phyloP scores from a whole-genome alignment of 225 moss, liverwort and hornwort species.

The Asterella californica region DNA sequence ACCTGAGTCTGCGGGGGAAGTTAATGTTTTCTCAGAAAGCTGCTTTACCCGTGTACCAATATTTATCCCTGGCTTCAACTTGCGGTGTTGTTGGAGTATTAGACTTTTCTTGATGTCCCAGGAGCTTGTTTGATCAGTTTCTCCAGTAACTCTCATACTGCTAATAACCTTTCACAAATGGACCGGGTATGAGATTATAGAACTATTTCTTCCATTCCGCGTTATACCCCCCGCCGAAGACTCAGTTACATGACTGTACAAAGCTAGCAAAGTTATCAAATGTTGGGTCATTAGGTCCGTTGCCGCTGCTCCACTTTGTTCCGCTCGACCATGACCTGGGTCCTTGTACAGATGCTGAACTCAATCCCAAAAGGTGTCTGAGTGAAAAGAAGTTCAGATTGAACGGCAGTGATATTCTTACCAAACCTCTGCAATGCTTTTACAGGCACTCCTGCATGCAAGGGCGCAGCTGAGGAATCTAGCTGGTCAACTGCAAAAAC shows the following conservation, averaged over 20 bases:
- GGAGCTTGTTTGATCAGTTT: not conserved
- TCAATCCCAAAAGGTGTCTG: not conserved
- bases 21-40: too few relatives aligned
- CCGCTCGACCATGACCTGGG: not conserved
- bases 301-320: not conserved
- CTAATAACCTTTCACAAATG: not conserved
- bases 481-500: conserved; percentile 48
- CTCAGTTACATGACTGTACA: too few relatives aligned
- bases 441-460: conserved; percentile 73
- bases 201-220: not conserved
- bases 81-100: not conserved
- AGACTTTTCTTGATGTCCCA: not conserved
- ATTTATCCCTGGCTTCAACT: too few relatives aligned
- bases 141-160: not conserved
- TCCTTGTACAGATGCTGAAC: not conserved
- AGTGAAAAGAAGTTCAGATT: not conserved
- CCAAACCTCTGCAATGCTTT: not conserved
- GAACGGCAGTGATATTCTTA: not conserved
- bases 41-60: too few relatives aligned
- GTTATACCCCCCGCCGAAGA: too few relatives aligned
- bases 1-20: too few relatives aligned
- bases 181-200: not conserved
- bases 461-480: conserved; percentile 69
- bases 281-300: not conserved
- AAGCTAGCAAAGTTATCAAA: too few relatives aligned